Evolutionary conservation across 2,329 filamentous ascomycete genomes (phyloP), one percentile per base, ranked within the genome.

Genomic region (Xylariaceae sp.): DNA sequence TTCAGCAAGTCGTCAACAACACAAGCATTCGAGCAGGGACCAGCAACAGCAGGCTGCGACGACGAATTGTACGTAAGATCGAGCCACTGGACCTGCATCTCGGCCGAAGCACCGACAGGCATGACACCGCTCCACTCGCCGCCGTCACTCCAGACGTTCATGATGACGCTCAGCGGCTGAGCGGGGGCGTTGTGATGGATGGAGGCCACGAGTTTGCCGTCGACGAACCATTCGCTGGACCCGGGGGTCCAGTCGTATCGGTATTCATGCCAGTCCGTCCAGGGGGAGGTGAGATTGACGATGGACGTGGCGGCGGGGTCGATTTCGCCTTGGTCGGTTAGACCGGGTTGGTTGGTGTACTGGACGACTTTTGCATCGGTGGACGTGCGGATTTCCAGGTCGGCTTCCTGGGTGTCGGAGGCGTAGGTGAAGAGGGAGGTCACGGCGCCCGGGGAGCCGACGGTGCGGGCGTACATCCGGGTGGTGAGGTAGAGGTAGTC

Each of bases 91-190:
- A 86, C 75, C 64, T 85, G 78, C 67, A 85, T 72, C 60, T 74
- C 76, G 0, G 82, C 81, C 46, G 72, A 70, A 9, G 71, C 73
- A 7, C 73, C 71, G 2, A 71, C 60, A 1, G 65, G 73, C 83
- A 86, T 85, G 52, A 78, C 75, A 9, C 81, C 81, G 54, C 75
- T 79, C 81, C 81, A 86, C 51, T 68, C 68, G 4, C 81, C 80
- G 34, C 81, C 81, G 58, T 85, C 76, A 58, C 79, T 78, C 82
- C 83, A 86, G 51, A 78, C 74, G 62, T 85, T 85, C 64, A 85
- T 70, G 48, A 81, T 73, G 42, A 85, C 65, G 47, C 74, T 73
- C 37, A 75, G 74, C 12, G 76, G 70, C 54, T 79, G 74, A 12
- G 72, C 70, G 0, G 83, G 83, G 6, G 79, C 76, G 57, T 82